phyloP scores from a whole-genome alignment of 2,329 filamentous ascomycete species.

The Colletotrichum tropicale region DNA sequence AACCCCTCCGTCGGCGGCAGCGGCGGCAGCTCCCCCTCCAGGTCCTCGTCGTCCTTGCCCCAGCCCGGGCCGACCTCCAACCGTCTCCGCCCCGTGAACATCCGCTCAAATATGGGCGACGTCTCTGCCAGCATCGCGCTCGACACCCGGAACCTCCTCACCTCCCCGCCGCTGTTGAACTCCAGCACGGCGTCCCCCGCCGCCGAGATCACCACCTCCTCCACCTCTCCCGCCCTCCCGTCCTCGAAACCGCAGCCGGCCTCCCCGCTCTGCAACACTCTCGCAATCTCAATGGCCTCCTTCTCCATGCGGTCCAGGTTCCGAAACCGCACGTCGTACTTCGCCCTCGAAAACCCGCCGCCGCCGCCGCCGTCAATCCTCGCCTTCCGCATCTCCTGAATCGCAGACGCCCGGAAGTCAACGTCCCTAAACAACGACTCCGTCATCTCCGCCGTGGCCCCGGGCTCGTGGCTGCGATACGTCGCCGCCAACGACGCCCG shows the following conservation, averaged over 20 bases:
- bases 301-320: conserved; percentile 50
- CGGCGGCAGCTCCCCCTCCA: conserved; percentile 36
- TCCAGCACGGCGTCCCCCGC: conserved; percentile 56
- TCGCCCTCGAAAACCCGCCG: conserved; percentile 41
- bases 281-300: conserved; percentile 43
- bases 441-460: conserved; percentile 46
- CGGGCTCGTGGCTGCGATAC: conserved; percentile 49
- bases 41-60: conserved; percentile 41
- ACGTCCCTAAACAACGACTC: conserved; percentile 47
- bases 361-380: conserved; percentile 47
- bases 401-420: conserved; percentile 43
- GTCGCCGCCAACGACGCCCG: conserved; percentile 45
- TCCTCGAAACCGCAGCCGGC: conserved; percentile 37
- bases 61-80: conserved; percentile 22
- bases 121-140: conserved; percentile 55
- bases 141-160: conserved; percentile 55
- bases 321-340: conserved; percentile 52
- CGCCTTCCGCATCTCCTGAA: conserved; percentile 50
- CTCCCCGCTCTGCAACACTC: conserved; percentile 44
- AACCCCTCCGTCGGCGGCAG: conserved; percentile 35
- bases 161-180: conserved; percentile 47
- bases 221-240: conserved; percentile 36
- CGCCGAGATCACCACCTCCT: conserved; percentile 47
- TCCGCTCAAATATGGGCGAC: conserved; percentile 55
- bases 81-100: conserved; percentile 41